Conservation (phyloP, 306 rosid species). For the Rosa persica region DNA sequence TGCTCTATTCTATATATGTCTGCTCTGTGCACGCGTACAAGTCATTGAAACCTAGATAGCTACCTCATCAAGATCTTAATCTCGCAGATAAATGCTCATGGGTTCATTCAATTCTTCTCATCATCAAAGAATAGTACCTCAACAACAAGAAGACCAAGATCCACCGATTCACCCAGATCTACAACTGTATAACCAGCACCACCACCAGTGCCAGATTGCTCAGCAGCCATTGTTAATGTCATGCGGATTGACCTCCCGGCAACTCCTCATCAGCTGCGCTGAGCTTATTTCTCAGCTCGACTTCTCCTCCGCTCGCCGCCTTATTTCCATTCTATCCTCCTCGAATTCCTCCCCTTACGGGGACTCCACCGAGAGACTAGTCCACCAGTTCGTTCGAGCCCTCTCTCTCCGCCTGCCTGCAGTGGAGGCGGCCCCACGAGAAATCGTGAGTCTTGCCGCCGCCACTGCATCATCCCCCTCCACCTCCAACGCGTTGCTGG, state of each 20-base stretch:
- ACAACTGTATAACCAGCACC: conserved; percentile 4
- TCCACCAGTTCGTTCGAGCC: conserved; percentile 43
- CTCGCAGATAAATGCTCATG: conserved; percentile 28
- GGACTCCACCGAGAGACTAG: conserved; percentile 42
- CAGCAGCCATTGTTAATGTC: conserved; percentile 19
- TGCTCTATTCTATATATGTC: conserved; percentile 17
- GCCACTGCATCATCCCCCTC: not conserved
- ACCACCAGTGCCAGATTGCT: conserved; percentile 8
- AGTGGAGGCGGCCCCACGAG: not conserved
- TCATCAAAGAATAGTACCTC: conserved; percentile 7
- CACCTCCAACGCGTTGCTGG: not conserved
- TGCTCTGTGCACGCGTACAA: conserved; percentile 8
- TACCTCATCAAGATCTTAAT: conserved; percentile 10
- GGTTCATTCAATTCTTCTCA: conserved; percentile 40
- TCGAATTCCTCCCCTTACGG: conserved; percentile 41
- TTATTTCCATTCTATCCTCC: conserved; percentile 38
- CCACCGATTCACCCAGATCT: conserved; percentile 21
- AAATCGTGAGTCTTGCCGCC: not conserved
- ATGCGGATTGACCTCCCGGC: conserved; percentile 25
- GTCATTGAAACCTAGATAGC: conserved; percentile 8
- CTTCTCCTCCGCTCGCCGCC: conserved; percentile 39
- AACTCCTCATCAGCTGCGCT: conserved; percentile 42
- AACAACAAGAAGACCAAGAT: conserved; percentile 8
- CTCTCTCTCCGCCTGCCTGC: conserved; percentile 38
- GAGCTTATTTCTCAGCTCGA: conserved; percentile 46